phyloP scores from a whole-genome alignment of 805 yeast genomes.

The Candida pseudoglaebosa region DNA sequence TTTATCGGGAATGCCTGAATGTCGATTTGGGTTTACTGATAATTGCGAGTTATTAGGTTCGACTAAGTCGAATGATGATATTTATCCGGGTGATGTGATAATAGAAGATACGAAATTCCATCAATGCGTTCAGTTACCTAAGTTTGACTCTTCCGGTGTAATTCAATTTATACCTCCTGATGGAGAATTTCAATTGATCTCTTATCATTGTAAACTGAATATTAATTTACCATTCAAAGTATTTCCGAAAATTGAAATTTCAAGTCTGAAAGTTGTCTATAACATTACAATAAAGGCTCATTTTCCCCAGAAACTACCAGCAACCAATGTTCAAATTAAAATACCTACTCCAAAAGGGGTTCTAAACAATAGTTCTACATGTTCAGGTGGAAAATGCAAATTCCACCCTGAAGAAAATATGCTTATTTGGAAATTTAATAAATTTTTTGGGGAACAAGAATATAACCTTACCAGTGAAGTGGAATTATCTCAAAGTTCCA shows the following conservation, averaged over 20 bases:
- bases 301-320: slow-evolving; percentile 54
- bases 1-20: slow-evolving; percentile 77
- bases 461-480: slow-evolving; percentile 53
- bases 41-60: slow-evolving; percentile 22
- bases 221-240: slow-evolving; percentile 69
- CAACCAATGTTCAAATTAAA: slow-evolving; percentile 58
- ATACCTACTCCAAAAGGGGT: slow-evolving; percentile 63
- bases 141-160: slow-evolving; percentile 59
- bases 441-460: slow-evolving; percentile 65
- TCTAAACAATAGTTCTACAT: slow-evolving; percentile 24
- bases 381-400: slow-evolving; percentile 71
- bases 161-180: slow-evolving; percentile 84
- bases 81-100: slow-evolving; percentile 47
- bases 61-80: slow-evolving; percentile 28
- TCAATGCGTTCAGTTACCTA: slow-evolving; percentile 74
- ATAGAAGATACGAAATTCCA: slow-evolving; percentile 82
- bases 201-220: slow-evolving; percentile 48
- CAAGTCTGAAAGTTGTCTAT: slow-evolving; percentile 47
- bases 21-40: slow-evolving; percentile 76
- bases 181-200: slow-evolving; percentile 80
- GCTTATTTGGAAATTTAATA: slow-evolving; percentile 66
- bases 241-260: slow-evolving; percentile 49
- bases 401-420: slow-evolving; percentile 62
- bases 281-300: slow-evolving; percentile 59
- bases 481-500: slow-evolving; percentile 31